Evolutionary conservation across 176 grass and related monocot species (phyloP), one percentile per base, ranked within the genome.

Genomic region (Aegilops longissima): DNA sequence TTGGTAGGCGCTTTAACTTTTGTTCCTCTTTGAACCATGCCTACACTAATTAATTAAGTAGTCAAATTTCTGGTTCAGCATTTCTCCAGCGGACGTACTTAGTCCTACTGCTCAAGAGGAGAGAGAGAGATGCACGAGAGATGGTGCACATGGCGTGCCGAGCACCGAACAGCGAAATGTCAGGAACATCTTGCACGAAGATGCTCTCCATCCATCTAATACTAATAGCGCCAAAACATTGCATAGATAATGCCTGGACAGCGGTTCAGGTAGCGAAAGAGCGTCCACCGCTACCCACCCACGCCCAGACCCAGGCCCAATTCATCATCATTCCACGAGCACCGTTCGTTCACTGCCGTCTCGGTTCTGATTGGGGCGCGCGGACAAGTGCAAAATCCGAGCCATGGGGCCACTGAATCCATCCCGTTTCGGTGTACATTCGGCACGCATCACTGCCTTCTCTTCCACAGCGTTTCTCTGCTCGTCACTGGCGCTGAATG

Each of bases 71-170:
- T 31, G 17, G 24, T 68, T 63, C 34, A 44, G 23, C 35, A 62
- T 44, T 73, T 49, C 45, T 51, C 13, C 47, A 5, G 45, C 4
- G 45, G 12, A 49, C 45, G 45, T 49, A 49, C 12, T 1, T 49
- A 49, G 45, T 49, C 11, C 78, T 40, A 72, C 36, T n/a, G 5
- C 25, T 84, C 12, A 85, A 49, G 10, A 44, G 40, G 9, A 52
- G 47, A 51, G 3, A 51, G 47, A 56, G 16, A 30, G 54, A 58
- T 23, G n/a, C 10, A 67, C 18, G 17, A 9, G 77, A 6, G 52
- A 81, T 47, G 23, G 8, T 29, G 85, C 89, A 88, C 82, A 91
- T 88, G 89, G 81, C 76, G 30, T 85, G 89, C 33, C 76, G 75
- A 79, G 76, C 47, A 61, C 76, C 85, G 1, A 88, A 76, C 81